Evolutionary conservation across 805 yeast species (phyloP).

Genomic region (Candida verbasci): DNA sequence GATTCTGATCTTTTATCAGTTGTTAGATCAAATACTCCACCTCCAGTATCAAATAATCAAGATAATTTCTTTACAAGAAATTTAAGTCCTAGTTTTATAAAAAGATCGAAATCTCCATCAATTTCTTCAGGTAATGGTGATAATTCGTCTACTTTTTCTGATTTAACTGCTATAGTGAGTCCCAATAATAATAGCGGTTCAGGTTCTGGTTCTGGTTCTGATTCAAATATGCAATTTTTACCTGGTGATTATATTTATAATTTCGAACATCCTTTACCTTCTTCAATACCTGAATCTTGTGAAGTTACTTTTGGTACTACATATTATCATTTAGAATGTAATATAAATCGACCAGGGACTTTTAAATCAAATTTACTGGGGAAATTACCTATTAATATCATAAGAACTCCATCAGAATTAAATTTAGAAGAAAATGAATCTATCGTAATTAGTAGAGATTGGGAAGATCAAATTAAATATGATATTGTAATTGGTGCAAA

Average conservation of each 20-base stretch:
- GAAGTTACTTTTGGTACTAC: slow-evolving; percentile 80
- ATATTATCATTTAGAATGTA: slow-evolving; percentile 62
- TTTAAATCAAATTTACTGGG: slow-evolving; percentile 76
- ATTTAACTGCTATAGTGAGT: slow-evolving; percentile 6
- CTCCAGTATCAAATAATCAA: slow-evolving; percentile 1
- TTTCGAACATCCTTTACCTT: slow-evolving; percentile 83
- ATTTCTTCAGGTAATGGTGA: slow-evolving; percentile 5
- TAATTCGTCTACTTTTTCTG: slow-evolving; percentile 5
- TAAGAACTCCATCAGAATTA: slow-evolving; percentile 73
- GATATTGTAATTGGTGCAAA: slow-evolving; percentile 91
- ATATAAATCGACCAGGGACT: slow-evolving; percentile 73
- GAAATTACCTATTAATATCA: slow-evolving; percentile 55
- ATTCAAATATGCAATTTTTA: slow-evolving; percentile 15
- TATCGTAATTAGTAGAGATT: slow-evolving; percentile 79
- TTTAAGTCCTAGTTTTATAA: slow-evolving; percentile 22
- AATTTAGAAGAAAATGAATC: slow-evolving; percentile 91
- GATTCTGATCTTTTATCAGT: not conserved
- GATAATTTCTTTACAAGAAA: slow-evolving; percentile 20
- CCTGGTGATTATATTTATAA: slow-evolving; percentile 90
- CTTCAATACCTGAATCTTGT: slow-evolving; percentile 77
- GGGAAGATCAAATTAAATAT: slow-evolving; percentile 90
- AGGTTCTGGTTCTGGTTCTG: too few species aligned
- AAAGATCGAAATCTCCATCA: slow-evolving; percentile 28
- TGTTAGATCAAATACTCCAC: slow-evolving; percentile 6
- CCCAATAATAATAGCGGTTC: not conserved